Conservation (phyloP, 2,329 filamentous ascomycete genomes). For the Fusarium oxysporum region DNA sequence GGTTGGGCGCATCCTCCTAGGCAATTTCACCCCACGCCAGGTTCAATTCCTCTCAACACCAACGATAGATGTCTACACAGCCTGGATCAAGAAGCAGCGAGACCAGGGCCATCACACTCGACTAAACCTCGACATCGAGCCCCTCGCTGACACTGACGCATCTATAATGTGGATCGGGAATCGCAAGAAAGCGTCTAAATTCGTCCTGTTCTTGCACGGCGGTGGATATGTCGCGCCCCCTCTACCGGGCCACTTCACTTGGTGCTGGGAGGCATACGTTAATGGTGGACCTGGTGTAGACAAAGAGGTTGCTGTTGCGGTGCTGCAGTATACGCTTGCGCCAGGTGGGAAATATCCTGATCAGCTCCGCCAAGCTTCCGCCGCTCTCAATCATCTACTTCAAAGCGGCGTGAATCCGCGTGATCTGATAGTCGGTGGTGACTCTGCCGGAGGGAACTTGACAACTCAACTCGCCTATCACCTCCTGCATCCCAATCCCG, state of each 20-base stretch:
- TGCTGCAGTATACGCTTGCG: background rate
- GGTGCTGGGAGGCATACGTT: background rate
- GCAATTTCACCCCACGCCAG: background rate
- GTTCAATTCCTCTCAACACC: background rate
- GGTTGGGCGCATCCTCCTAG: background rate
- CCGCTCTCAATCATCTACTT: background rate
- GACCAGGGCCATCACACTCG: too few relatives aligned
- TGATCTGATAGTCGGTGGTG: background rate
- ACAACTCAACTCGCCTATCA: background rate
- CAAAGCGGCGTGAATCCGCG: background rate
- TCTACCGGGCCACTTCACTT: background rate
- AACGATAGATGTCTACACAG: background rate
- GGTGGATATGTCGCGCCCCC: background rate
- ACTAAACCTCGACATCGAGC: background rate
- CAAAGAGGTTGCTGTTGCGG: background rate
- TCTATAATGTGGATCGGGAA: background rate
- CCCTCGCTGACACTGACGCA: accelerated
- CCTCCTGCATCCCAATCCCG: background rate
- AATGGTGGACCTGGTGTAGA: background rate
- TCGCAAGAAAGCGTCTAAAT: background rate
- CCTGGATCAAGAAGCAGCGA: background rate
- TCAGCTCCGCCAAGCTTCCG: background rate
- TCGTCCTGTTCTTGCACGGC: background rate
- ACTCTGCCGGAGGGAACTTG: background rate
- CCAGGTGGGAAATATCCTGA: background rate